These are phyloP conservation scores for Papilionanthe hybrid DNA, from an alignment of 116 monocot genomes.

Conservation along the genomic window DNA sequence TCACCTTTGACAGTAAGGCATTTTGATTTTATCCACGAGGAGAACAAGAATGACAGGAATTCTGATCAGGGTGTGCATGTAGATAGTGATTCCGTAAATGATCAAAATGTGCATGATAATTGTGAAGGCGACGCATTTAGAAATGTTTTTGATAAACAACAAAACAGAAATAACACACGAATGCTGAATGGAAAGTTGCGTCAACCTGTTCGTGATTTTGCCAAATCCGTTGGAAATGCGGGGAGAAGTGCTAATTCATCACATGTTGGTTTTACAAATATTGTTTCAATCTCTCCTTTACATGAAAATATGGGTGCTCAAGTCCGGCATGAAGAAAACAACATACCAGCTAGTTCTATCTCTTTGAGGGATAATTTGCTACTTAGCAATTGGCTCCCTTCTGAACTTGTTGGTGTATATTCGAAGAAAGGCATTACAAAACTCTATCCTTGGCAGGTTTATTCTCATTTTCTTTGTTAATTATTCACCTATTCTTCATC, in stretches of 20 bases:
- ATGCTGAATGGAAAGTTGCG: slow-evolving; percentile 1
- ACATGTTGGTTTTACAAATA: not conserved
- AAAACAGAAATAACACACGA: not conserved
- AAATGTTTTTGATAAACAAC: not conserved
- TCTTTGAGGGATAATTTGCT: slow-evolving; percentile 44
- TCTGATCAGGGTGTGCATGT: not conserved
- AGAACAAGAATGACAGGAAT: slow-evolving; percentile 18
- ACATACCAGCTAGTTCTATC: slow-evolving; percentile 62
- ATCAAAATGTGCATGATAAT: not conserved
- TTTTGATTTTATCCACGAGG: slow-evolving; percentile 76
- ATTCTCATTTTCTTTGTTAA: slow-evolving; percentile 5
- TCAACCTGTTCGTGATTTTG: too few species aligned
- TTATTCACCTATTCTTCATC: not conserved
- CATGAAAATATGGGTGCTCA: not conserved
- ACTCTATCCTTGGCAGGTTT: slow-evolving; percentile 98
- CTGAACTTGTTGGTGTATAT: slow-evolving; percentile 73
- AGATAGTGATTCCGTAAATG: slow-evolving; percentile 6
- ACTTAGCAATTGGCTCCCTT: slow-evolving; percentile 81
- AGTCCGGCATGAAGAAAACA: slow-evolving; percentile 13
- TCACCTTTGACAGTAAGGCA: slow-evolving; percentile 94
- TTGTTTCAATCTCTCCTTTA: not conserved
- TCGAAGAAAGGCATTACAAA: slow-evolving; percentile 81
- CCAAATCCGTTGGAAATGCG: too few species aligned
- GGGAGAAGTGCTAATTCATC: not conserved
- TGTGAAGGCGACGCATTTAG: slow-evolving; percentile 1